phyloP scores from a whole-genome alignment of 306 rosid genomes.

The Dicorynia guianensis region DNA sequence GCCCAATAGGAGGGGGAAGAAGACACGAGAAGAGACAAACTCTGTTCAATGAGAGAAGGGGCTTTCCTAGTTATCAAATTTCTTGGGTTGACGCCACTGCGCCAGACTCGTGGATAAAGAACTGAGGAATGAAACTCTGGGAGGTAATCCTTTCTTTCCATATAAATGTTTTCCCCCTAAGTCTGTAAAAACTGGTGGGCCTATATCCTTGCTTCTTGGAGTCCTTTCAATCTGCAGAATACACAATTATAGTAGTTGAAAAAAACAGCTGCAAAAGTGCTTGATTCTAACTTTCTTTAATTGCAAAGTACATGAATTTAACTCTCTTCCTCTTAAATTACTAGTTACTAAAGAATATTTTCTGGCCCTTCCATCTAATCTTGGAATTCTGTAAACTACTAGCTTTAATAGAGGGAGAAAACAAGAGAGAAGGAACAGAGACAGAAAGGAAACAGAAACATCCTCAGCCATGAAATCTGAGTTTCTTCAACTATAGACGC shows the following conservation, averaged over 20 bases:
- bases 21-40: conserved; percentile 36
- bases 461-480: too few relatives aligned
- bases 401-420: too few relatives aligned
- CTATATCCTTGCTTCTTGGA: conserved; percentile 67
- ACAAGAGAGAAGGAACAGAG: too few relatives aligned
- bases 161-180: conserved; percentile 85
- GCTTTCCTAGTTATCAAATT: conserved; percentile 55
- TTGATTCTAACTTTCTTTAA: not conserved
- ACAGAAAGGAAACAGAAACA: too few relatives aligned
- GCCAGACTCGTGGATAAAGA: conserved; percentile 67
- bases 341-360: conserved; percentile 39
- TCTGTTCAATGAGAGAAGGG: conserved; percentile 26
- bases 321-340: not conserved
- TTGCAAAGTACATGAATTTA: conserved; percentile 11
- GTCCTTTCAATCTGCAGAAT: conserved; percentile 79
- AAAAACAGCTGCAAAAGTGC: not conserved
- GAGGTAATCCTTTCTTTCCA: conserved; percentile 77
- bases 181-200: conserved; percentile 78
- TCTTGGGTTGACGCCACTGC: conserved; percentile 74
- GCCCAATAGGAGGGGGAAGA: conserved; percentile 36
- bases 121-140: conserved; percentile 66
- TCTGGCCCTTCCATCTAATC: conserved; percentile 48
- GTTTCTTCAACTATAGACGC: too few relatives aligned
- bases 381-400: conserved; percentile 40
- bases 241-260: not conserved